phyloP scores from a whole-genome alignment of 352 stramenopile genomes.

The Globisporangium apiculatum region DNA sequence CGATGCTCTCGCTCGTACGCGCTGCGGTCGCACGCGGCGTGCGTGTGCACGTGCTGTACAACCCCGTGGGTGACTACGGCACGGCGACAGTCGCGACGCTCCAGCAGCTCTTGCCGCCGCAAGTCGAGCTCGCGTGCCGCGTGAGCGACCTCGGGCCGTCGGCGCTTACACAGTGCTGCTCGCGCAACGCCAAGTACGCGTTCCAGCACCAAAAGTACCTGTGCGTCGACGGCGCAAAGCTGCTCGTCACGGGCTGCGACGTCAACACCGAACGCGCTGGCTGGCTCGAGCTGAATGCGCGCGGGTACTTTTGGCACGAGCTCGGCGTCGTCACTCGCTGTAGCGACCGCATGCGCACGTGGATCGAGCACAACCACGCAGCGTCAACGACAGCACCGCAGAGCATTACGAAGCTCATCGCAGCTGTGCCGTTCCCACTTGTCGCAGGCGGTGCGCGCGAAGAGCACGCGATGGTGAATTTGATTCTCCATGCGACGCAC shows the following conservation, averaged over 20 bases:
- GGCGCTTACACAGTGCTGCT: conserved; percentile 31
- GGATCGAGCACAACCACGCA: conserved; percentile 53
- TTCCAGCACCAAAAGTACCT: conserved; percentile 84
- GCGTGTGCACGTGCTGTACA: conserved; percentile 65
- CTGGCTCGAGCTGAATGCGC: conserved; percentile 47
- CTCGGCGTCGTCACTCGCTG: conserved; percentile 47
- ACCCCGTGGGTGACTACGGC: conserved; percentile 65
- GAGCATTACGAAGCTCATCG: conserved; percentile 46
- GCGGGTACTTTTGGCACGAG: conserved; percentile 79
- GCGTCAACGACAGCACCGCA: conserved; percentile 22
- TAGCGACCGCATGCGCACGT: conserved; percentile 42
- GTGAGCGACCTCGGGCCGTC: conserved; percentile 64
- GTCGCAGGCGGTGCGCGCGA: conserved; percentile 68
- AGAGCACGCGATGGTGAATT: conserved; percentile 78
- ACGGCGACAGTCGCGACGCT: conserved; percentile 48
- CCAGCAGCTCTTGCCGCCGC: conserved; percentile 30
- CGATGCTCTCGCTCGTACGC: conserved; percentile 55
- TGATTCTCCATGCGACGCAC: conserved; percentile 60
- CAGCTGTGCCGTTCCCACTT: conserved; percentile 55
- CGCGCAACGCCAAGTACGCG: conserved; percentile 77
- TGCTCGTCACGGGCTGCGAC: conserved; percentile 78
- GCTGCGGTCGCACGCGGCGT: conserved; percentile 55
- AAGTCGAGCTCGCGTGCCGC: conserved; percentile 46
- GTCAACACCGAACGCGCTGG: conserved; percentile 66
- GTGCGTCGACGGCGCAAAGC: conserved; percentile 42